Conservation (phyloP, 768 basidiomycete genomes). For the Mycena pura region DNA sequence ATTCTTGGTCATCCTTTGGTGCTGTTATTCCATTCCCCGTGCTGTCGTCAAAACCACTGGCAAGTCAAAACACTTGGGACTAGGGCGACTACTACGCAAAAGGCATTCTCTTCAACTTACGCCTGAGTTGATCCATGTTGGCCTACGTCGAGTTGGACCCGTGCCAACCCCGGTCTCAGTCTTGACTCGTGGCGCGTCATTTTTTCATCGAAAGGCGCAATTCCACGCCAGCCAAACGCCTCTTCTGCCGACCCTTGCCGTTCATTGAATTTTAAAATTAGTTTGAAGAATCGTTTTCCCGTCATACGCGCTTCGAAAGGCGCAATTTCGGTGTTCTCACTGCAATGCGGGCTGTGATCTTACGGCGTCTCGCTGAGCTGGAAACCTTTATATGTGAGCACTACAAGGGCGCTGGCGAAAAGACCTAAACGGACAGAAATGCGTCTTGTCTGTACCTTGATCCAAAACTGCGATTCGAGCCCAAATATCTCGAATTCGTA, state of each 20-base stretch:
- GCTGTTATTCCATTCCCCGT: no score
- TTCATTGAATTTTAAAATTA: not conserved
- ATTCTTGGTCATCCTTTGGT: no score
- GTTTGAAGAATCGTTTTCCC: not conserved
- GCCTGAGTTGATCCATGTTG: no score
- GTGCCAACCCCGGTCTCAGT: no score
- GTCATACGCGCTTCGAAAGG: conserved; percentile 13
- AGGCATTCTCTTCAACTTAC: no score
- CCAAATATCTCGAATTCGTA: not conserved
- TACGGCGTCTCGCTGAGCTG: not conserved
- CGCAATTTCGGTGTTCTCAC: not conserved
- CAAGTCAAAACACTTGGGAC: no score
- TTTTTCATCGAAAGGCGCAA: not conserved
- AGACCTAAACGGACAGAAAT: not conserved
- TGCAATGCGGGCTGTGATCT: not conserved
- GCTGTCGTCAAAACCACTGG: no score
- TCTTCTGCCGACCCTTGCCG: not conserved
- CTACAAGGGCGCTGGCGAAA: not conserved
- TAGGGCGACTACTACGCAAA: no score
- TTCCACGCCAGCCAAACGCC: not conserved
- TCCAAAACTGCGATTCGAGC: not conserved
- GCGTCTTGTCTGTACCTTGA: not conserved
- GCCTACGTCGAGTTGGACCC: no score
- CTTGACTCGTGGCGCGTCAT: conserved; percentile 8
- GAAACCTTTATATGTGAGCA: not conserved